Evolutionary conservation across 805 yeast genomes (phyloP).

Genomic region (Yamadazyma ubonensis): DNA sequence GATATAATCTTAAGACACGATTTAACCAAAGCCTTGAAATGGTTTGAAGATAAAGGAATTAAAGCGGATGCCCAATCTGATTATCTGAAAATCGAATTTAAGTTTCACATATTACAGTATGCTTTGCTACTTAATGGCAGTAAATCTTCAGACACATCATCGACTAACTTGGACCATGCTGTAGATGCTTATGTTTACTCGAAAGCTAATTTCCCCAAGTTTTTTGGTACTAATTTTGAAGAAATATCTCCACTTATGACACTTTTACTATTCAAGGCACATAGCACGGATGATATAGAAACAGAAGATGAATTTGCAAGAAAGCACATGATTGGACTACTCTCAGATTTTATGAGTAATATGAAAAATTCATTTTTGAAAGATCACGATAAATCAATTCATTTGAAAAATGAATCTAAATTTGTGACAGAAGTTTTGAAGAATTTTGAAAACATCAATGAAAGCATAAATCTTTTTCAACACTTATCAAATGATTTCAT

Average conservation of each 20-base stretch:
- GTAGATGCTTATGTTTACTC: conserved; percentile 38
- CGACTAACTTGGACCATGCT: conserved; percentile 21
- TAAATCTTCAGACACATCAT: background rate
- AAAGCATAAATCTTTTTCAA: conserved; percentile 29
- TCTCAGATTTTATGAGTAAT: conserved; percentile 23
- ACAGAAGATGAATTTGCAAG: conserved; percentile 17
- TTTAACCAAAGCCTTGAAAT: conserved; percentile 27
- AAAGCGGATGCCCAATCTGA: background rate
- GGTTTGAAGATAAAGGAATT: conserved; percentile 29
- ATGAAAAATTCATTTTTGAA: conserved; percentile 24
- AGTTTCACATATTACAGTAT: conserved; percentile 41
- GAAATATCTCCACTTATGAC: conserved; percentile 39
- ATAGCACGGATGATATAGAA: conserved; percentile 1
- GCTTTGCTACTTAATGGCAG: conserved; percentile 28
- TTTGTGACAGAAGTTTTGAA: conserved; percentile 34
- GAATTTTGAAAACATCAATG: conserved; percentile 29
- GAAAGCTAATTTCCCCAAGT: conserved; percentile 34
- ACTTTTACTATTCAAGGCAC: conserved; percentile 22
- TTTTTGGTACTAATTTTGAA: conserved; percentile 28
- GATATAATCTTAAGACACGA: conserved; percentile 34
- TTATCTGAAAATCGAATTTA: conserved; percentile 32
- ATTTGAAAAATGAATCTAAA: conserved; percentile 20
- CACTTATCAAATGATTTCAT: conserved; percentile 40
- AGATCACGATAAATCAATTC: conserved; percentile 10
- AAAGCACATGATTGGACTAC: conserved; percentile 18